Percentiles rank a stretch among this genome's conserved stretches.
Conservation (phyloP, 2,329 filamentous ascomycete genomes). For the Fusarium verrucosum region DNA sequence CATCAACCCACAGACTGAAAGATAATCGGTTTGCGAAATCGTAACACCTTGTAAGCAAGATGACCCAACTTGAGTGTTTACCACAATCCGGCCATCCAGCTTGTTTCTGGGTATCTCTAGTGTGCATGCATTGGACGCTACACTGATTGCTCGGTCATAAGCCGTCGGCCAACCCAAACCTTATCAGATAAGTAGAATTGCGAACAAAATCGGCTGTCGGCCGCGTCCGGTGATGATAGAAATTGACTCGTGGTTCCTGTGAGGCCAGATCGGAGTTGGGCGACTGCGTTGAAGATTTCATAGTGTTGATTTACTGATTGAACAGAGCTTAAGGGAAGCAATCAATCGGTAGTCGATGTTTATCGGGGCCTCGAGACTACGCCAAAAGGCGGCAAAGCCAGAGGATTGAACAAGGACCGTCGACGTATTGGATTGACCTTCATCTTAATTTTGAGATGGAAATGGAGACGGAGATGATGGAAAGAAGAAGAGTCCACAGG, state of each 20-base stretch:
- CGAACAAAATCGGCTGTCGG: constrained; percentile 30
- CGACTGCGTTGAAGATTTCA: constrained; percentile 18
- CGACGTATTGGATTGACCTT: not conserved
- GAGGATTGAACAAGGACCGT: not conserved
- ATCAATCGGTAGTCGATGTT: not conserved
- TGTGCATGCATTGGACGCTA: constrained; percentile 4
- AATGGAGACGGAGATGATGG: not conserved
- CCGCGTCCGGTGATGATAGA: constrained; percentile 28
- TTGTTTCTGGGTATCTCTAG: constrained; percentile 34
- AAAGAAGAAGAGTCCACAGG: not conserved
- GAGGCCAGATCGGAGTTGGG: constrained; percentile 31
- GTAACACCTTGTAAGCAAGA: not conserved
- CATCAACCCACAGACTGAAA: constrained; percentile 2
- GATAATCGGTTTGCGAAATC: not conserved
- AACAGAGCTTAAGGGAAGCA: not conserved
- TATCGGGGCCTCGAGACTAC: not conserved
- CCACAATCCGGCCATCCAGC: constrained; percentile 24
- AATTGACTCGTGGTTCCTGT: not conserved
- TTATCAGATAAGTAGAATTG: constrained; percentile 34
- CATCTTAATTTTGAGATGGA: too few relatives aligned
- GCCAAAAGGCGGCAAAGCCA: not conserved
- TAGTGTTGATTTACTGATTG: not conserved
- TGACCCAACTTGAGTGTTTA: not conserved
- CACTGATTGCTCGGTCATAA: constrained; percentile 17
- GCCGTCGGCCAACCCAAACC: constrained; percentile 16